Conservation (phyloP, 148 eudicot species). For the Salicornia ramosissima region DNA sequence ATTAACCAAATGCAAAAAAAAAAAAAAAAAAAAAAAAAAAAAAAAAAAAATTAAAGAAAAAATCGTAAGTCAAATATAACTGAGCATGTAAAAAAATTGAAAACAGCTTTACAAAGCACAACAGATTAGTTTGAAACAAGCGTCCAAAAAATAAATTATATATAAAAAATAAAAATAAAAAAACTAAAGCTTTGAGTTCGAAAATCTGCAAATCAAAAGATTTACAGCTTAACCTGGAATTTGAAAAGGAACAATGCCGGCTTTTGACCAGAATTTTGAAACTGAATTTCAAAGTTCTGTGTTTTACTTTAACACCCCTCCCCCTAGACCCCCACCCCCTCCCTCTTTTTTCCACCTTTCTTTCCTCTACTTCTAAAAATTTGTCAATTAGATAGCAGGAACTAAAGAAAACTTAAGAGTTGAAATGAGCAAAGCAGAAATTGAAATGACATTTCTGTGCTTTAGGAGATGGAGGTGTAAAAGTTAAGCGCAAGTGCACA, state of each 20-base stretch:
- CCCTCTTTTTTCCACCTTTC: background rate
- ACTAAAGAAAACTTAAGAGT: background rate
- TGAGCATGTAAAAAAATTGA: background rate
- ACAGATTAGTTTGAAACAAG: background rate
- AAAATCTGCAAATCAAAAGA: constrained; percentile 10
- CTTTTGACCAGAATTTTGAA: background rate
- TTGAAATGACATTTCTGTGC: background rate
- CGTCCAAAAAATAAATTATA: background rate
- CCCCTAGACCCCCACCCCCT: background rate
- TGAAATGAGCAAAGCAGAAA: background rate
- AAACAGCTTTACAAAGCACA: constrained; percentile 1
- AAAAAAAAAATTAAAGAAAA: too few relatives aligned
- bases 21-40: background rate
- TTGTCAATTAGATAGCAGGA: background rate
- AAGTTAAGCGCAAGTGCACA: background rate
- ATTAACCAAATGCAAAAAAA: constrained; percentile 3
- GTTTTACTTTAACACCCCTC: background rate
- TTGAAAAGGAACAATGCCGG: background rate
- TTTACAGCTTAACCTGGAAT: constrained; percentile 11
- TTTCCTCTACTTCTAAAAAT: background rate
- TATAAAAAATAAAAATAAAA: background rate
- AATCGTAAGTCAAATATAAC: constrained; percentile 4
- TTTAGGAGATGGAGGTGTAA: background rate
- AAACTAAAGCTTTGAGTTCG: constrained; percentile 2
- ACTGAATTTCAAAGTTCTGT: background rate